phyloP scores from a whole-genome alignment of 2,329 filamentous ascomycete species.

The Ceratocystis colombiana region DNA sequence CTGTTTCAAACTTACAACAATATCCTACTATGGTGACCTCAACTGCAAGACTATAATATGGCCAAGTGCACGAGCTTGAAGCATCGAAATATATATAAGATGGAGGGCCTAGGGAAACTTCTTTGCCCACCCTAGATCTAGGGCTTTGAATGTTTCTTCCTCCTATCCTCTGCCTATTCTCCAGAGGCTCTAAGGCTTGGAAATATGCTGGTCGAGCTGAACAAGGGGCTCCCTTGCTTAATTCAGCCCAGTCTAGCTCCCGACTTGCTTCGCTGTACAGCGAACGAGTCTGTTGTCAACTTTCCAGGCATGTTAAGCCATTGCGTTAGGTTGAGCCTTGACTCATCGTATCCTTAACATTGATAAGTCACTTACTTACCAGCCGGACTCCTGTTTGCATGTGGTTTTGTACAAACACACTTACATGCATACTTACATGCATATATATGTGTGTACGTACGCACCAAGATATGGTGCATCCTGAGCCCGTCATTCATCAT shows the following conservation, averaged over 20 bases:
- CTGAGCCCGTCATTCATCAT: neutral
- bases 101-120: neutral
- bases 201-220: conserved; percentile 12
- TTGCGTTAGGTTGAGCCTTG: too few species aligned
- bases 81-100: too few species aligned
- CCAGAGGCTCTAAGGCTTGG: neutral
- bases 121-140: neutral
- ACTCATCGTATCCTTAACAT: neutral
- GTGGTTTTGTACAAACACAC: neutral
- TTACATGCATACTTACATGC: neutral
- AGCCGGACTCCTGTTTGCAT: neutral
- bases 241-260: conserved; percentile 6
- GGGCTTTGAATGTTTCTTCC: neutral
- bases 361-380: neutral
- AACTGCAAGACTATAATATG: neutral
- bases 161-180: neutral
- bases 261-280: neutral
- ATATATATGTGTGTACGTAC: neutral
- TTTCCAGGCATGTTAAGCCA: neutral
- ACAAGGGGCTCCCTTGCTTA: conserved; percentile 9
- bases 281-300: neutral
- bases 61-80: too few species aligned
- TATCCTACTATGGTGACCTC: neutral
- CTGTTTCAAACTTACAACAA: neutral
- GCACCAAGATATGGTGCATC: neutral